Percentiles rank a stretch among this genome's conserved stretches.
Evolutionary conservation across 768 basidiomycete genomes (phyloP).

Genomic region (Boletus barrowsii): DNA sequence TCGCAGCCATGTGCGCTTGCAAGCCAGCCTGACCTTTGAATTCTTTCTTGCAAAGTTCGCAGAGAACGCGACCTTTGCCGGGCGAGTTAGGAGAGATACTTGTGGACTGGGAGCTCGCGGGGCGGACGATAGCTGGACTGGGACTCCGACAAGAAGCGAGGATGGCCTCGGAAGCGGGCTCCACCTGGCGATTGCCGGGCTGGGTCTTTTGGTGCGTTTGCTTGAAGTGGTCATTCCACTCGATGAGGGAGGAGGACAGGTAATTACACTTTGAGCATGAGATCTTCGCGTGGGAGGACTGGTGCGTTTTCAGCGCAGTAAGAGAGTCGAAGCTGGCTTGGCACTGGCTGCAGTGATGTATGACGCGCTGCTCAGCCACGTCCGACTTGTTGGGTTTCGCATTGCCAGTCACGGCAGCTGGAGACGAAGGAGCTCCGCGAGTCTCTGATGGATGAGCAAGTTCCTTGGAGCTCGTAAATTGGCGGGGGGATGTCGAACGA

Average conservation of each 20-base stretch:
- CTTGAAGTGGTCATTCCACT: slow-evolving; percentile 30
- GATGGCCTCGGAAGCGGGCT: not conserved
- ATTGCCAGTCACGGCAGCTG: not conserved
- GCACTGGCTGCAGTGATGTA: slow-evolving; percentile 21
- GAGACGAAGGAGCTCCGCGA: slow-evolving; percentile 2
- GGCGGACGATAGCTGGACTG: slow-evolving; percentile 15
- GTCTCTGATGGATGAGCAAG: slow-evolving; percentile 1
- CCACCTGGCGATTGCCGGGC: slow-evolving; percentile 4
- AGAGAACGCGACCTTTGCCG: slow-evolving; percentile 8
- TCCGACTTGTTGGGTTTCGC: not conserved
- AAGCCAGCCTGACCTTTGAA: slow-evolving; percentile 23
- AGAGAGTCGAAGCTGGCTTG: slow-evolving; percentile 14
- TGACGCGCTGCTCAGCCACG: not conserved
- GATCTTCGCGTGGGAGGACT: slow-evolving; percentile 17
- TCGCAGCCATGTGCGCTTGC: slow-evolving; percentile 22
- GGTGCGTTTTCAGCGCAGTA: slow-evolving; percentile 20
- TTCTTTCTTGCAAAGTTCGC: slow-evolving; percentile 22
- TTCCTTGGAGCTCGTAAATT: not conserved
- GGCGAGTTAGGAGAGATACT: not conserved
- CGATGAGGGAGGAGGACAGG: slow-evolving; percentile 20
- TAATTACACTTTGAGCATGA: slow-evolving; percentile 26
- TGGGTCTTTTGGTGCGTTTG: slow-evolving; percentile 13
- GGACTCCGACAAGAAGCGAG: slow-evolving; percentile 6
- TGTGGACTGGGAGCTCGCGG: slow-evolving; percentile 18
- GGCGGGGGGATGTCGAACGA: slow-evolving; percentile 5